phyloP scores from a whole-genome alignment of 1,284 basidiomycete genomes.

The Taiwanofungus camphoratus region DNA sequence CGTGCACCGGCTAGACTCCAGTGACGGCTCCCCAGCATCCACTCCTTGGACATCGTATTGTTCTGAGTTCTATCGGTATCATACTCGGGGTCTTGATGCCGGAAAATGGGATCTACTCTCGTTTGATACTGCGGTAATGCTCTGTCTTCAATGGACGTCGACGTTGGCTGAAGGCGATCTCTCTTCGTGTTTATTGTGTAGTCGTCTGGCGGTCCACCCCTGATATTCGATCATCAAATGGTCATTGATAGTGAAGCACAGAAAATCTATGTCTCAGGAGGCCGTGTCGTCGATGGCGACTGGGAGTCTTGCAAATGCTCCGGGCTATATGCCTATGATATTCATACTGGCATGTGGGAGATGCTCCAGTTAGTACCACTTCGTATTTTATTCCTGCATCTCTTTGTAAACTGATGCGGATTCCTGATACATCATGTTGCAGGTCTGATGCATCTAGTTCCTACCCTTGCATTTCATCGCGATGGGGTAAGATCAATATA shows the following conservation, averaged over 20 bases:
- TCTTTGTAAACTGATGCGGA: background rate
- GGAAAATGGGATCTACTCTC: constrained; percentile 67
- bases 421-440: background rate
- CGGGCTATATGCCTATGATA: constrained; percentile 65
- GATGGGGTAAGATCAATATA: constrained; percentile 44
- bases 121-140: constrained; percentile 55
- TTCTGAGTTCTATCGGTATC: constrained; percentile 70
- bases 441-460: constrained; percentile 15
- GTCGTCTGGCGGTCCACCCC: constrained; percentile 63
- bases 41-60: constrained; percentile 29
- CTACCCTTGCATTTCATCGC: constrained; percentile 40
- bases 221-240: constrained; percentile 82
- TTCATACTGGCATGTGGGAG: constrained; percentile 58
- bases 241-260: constrained; percentile 68
- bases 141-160: background rate
- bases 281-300: constrained; percentile 63
- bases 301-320: constrained; percentile 55
- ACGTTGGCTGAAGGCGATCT: constrained; percentile 3
- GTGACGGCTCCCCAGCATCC: background rate
- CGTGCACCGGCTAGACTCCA: background rate
- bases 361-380: constrained; percentile 48
- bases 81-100: constrained; percentile 49
- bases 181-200: constrained; percentile 20
- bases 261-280: constrained; percentile 75
- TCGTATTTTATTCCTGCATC: background rate